Evolutionary conservation across 2,329 filamentous ascomycete species (phyloP).

Genomic region (Colletotrichum tanaceti): DNA sequence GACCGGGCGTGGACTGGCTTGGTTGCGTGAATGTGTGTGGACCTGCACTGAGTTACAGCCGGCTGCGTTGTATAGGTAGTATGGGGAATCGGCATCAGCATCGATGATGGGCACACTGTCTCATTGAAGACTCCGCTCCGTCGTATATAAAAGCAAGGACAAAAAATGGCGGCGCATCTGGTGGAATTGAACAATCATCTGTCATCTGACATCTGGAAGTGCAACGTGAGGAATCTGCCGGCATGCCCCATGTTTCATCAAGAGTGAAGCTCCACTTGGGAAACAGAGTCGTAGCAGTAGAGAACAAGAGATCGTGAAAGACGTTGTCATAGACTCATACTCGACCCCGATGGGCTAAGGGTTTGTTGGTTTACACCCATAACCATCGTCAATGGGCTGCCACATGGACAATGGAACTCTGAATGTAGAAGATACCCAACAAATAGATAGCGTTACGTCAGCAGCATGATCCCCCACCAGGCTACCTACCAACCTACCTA

Average conservation of each 20-base stretch:
- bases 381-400: neutral
- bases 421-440: too few species aligned
- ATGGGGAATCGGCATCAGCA: slow-evolving; percentile 31
- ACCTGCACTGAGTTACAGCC: slow-evolving; percentile 16
- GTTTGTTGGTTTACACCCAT: neutral
- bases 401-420: neutral
- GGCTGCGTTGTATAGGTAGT: slow-evolving; percentile 35
- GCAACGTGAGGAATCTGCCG: too few species aligned
- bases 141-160: slow-evolving; percentile 32
- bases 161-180: slow-evolving; percentile 33
- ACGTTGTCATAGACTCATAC: neutral
- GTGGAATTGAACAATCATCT: slow-evolving; percentile 19
- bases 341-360: slow-evolving; percentile 4
- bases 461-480: too few species aligned
- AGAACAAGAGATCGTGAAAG: neutral
- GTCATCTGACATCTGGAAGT: neutral
- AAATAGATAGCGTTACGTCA: too few species aligned
- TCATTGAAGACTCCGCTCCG: slow-evolving; percentile 38
- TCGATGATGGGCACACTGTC: slow-evolving; percentile 29
- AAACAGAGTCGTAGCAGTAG: neutral
- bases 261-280: too few species aligned
- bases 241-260: neutral
- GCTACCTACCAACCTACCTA: too few species aligned
- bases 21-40: neutral
- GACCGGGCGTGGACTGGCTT: neutral